A percentile compares a stretch with the other conserved stretches of the same genome.
phyloP scores from a whole-genome alignment of 1,284 basidiomycete species.

The Inonotus obliquus region DNA sequence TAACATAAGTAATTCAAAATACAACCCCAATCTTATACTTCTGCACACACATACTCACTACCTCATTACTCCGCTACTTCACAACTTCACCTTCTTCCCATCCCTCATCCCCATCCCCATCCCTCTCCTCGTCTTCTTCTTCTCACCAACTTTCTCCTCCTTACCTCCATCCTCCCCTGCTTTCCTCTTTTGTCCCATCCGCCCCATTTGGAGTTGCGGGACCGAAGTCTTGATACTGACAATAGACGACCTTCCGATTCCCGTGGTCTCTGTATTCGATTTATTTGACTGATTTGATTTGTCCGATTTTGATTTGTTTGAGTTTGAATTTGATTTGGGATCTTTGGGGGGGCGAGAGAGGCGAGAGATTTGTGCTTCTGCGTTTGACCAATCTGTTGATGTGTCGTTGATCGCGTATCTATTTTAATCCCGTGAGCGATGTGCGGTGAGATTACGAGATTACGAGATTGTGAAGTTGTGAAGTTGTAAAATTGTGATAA shows the following conservation, averaged over 20 bases:
- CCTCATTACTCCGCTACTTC: neutral
- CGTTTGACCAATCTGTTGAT: constrained; percentile 67
- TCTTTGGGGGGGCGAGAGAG: constrained; percentile 36
- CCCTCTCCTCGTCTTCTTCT: constrained; percentile 50
- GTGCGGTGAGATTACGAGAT: too few species aligned
- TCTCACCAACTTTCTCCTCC: constrained; percentile 26
- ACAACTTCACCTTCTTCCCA: constrained; percentile 56
- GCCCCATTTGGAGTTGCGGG: constrained; percentile 27
- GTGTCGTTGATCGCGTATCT: constrained; percentile 79
- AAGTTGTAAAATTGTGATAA: too few species aligned
- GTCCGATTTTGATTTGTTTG: too few species aligned
- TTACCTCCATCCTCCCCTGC: constrained; percentile 34
- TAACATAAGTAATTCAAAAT: too few species aligned
- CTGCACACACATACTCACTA: too few species aligned
- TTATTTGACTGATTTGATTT: too few species aligned
- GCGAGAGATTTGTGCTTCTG: constrained; percentile 65
- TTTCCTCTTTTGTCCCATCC: constrained; percentile 56
- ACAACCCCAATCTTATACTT: too few species aligned
- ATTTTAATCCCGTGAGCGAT: constrained; percentile 14
- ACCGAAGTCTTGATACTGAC: constrained; percentile 80
- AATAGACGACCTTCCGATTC: constrained; percentile 54
- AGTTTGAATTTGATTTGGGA: constrained; percentile 9
- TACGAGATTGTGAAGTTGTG: neutral
- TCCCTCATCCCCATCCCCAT: constrained; percentile 53
- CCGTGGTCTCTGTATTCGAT: too few species aligned